Conservation (phyloP, 441 rosid species). For the Corymbia citriodora region DNA sequence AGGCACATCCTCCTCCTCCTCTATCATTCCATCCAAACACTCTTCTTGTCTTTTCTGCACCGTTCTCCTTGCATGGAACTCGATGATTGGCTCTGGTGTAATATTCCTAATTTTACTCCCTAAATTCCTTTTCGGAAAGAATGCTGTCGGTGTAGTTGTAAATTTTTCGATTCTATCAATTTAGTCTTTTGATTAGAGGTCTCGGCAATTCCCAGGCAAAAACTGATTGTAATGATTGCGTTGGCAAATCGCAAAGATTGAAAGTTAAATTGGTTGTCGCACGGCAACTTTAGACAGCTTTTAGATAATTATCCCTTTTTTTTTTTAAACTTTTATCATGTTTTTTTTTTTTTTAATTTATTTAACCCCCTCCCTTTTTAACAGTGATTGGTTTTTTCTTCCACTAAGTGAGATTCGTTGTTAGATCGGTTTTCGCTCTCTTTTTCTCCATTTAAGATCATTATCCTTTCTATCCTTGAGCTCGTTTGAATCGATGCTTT, state of each 20-base stretch:
- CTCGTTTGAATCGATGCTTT: neutral
- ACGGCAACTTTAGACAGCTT: neutral
- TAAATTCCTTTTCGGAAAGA: neutral
- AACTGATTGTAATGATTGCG: neutral
- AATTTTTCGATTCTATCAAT: no score
- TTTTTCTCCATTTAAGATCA: neutral
- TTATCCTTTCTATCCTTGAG: neutral
- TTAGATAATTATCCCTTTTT: no score
- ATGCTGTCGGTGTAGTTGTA: no score
- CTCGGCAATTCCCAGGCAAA: neutral
- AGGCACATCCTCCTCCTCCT: neutral
- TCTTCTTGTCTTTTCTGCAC: neutral
- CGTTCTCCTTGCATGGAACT: neutral
- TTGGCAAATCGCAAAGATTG: accelerated
- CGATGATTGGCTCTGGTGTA: neutral
- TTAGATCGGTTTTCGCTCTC: neutral
- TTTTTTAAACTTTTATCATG: neutral
- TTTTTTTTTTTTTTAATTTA: neutral
- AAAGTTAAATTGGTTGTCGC: neutral
- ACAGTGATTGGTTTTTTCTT: neutral
- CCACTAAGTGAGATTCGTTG: neutral
- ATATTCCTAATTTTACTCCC: neutral
- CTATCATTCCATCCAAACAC: neutral
- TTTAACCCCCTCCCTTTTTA: neutral
- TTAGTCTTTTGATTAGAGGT: no score